Conservation (phyloP, 2,329 filamentous ascomycete genomes). For the Sporothrix dimorphospora region DNA sequence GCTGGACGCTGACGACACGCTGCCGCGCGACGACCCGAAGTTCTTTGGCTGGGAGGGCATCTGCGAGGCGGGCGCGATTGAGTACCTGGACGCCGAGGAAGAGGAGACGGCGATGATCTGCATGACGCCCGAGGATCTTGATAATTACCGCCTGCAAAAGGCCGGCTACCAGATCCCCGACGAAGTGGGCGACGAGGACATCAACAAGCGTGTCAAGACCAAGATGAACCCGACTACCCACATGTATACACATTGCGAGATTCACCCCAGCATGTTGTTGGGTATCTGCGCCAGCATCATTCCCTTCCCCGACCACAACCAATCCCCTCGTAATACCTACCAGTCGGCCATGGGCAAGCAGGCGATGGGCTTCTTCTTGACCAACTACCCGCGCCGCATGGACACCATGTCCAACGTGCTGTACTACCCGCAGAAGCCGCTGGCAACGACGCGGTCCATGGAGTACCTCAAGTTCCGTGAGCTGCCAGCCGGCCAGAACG, state of each 20-base stretch:
- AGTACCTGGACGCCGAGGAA: slow-evolving; percentile 97
- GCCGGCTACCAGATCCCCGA: slow-evolving; percentile 42
- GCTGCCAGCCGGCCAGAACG: slow-evolving; percentile 93
- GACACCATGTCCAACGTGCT: slow-evolving; percentile 99
- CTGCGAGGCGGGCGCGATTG: slow-evolving; percentile 81
- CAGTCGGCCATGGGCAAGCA: slow-evolving; percentile 99
- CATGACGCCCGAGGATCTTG: slow-evolving; percentile 96
- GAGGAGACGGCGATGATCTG: slow-evolving; percentile 99
- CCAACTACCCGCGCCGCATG: slow-evolving; percentile 96
- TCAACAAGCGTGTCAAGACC: slow-evolving; percentile 85
- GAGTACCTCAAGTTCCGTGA: slow-evolving; percentile 98
- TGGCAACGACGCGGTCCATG: slow-evolving; percentile 96
- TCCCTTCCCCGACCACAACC: slow-evolving; percentile 98
- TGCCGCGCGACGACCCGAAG: slow-evolving; percentile 60
- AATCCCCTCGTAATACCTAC: slow-evolving; percentile 98
- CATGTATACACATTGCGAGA: slow-evolving; percentile 97
- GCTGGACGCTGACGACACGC: slow-evolving; percentile 66
- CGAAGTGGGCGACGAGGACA: slow-evolving; percentile 67
- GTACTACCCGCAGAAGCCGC: slow-evolving; percentile 97
- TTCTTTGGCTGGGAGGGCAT: slow-evolving; percentile 90
- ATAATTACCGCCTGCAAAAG: slow-evolving; percentile 72
- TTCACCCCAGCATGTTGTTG: slow-evolving; percentile 98
- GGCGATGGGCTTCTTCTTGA: slow-evolving; percentile 98
- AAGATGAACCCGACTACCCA: slow-evolving; percentile 84
- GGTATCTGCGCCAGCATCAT: slow-evolving; percentile 99